Percentiles rank a stretch among this genome's conserved stretches.
These are phyloP conservation scores for Cladosporium sp. DNA, from an alignment of 2,329 filamentous ascomycete species.

Conservation along the genomic window DNA sequence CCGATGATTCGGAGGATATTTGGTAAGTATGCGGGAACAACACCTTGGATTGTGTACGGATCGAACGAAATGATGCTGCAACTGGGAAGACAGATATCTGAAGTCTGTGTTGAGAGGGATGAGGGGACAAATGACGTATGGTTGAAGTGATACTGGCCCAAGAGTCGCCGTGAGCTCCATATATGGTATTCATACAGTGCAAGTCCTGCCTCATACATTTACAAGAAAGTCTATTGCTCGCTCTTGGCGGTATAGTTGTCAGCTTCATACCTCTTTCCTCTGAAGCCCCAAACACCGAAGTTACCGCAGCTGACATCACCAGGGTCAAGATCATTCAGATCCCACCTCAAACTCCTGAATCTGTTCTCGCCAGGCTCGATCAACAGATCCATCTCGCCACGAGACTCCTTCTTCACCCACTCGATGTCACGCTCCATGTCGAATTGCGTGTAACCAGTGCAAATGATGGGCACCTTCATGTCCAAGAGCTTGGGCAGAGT, in stretches of 20 bases:
- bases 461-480: slow-evolving; percentile 91
- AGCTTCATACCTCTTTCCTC: slow-evolving; percentile 88
- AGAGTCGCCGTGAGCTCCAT: too few relatives aligned
- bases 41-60: too few relatives aligned
- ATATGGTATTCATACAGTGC: background rate
- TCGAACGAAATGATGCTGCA: too few relatives aligned
- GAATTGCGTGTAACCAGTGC: slow-evolving; percentile 91
- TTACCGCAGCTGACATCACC: slow-evolving; percentile 94
- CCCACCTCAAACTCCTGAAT: slow-evolving; percentile 93
- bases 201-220: background rate
- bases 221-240: slow-evolving; percentile 1
- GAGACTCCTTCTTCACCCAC: slow-evolving; percentile 80
- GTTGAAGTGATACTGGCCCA: too few relatives aligned
- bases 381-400: slow-evolving; percentile 86
- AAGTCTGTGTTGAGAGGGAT: too few relatives aligned
- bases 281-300: slow-evolving; percentile 95
- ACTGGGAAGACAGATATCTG: too few relatives aligned
- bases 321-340: slow-evolving; percentile 91
- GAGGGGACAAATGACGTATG: too few relatives aligned
- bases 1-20: too few relatives aligned
- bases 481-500: slow-evolving; percentile 86
- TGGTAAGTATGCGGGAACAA: too few relatives aligned
- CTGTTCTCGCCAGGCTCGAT: slow-evolving; percentile 89
- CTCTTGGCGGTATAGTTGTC: slow-evolving; percentile 23
- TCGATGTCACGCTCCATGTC: slow-evolving; percentile 91